Percentiles rank a stretch among this genome's conserved stretches.
Conservation (phyloP, 345 rosid genomes). For the Moricandia moricandioides region DNA sequence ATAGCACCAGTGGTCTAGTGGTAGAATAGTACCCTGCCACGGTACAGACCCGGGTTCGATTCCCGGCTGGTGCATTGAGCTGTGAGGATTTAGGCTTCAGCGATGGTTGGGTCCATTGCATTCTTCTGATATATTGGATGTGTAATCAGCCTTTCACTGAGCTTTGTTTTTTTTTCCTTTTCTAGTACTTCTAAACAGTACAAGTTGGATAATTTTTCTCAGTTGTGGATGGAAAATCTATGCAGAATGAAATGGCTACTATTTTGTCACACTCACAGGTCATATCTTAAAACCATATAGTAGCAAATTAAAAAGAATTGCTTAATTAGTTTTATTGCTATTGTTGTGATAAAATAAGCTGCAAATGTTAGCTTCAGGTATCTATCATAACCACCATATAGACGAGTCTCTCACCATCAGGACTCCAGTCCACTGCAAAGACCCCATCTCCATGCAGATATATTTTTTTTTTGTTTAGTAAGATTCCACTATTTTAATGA, state of each 20-base stretch:
- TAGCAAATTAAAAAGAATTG: too few species aligned
- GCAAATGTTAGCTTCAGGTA: neutral
- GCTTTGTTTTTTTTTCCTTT: neutral
- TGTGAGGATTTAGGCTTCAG: neutral
- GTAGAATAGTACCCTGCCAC: conserved; percentile 84
- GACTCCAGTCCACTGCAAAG: too few species aligned
- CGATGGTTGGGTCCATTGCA: neutral
- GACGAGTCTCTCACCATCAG: too few species aligned
- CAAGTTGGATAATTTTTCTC: neutral
- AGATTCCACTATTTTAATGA: too few species aligned
- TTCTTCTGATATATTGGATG: neutral
- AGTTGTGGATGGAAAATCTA: neutral
- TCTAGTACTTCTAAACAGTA: neutral
- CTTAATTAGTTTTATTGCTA: too few species aligned
- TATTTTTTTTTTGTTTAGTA: too few species aligned
- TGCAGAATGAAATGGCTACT: neutral
- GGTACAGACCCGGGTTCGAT: conserved; percentile 75
- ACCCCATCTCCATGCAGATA: too few species aligned
- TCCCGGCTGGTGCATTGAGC: conserved; percentile 17
- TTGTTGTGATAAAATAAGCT: too few species aligned
- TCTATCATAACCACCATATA: too few species aligned
- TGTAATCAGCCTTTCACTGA: neutral
- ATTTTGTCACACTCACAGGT: neutral
- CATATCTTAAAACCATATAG: neutral
- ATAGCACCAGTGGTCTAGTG: conserved; percentile 81